Evolutionary conservation across 164 flowering plant genomes (phyloP).

Genomic region (Chloranthus sessilifolius): DNA sequence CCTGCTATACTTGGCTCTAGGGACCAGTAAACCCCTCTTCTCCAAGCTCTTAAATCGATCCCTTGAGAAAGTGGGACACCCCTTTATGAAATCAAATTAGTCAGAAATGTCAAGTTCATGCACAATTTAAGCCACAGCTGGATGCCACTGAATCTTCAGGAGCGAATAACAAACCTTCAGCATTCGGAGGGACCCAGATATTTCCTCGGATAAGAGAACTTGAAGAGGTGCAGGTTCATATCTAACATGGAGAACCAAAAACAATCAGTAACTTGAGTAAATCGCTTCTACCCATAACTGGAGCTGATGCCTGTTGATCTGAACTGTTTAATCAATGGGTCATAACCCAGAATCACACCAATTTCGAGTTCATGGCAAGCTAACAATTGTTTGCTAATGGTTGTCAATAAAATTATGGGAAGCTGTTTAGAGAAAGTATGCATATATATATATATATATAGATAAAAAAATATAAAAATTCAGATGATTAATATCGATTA

Average conservation of each 20-base stretch:
- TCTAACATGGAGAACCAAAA: constrained; percentile 40
- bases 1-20: constrained; percentile 52
- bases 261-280: too few relatives aligned
- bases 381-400: too few relatives aligned
- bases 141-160: neutral
- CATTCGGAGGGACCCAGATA: constrained; percentile 84
- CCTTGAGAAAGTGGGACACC: constrained; percentile 84
- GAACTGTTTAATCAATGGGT: too few relatives aligned
- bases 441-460: too few relatives aligned
- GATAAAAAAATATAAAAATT: too few relatives aligned
- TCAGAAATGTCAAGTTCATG: neutral
- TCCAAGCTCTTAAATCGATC: constrained; percentile 91
- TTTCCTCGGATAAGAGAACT: constrained; percentile 86
- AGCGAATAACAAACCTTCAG: constrained; percentile 49
- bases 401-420: too few relatives aligned
- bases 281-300: too few relatives aligned
- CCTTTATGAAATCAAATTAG: constrained; percentile 33
- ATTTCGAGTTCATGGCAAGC: too few relatives aligned
- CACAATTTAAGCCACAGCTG: neutral
- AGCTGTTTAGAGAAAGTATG: too few relatives aligned
- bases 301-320: too few relatives aligned
- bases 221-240: constrained; percentile 87
- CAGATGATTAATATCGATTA: too few relatives aligned
- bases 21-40: constrained; percentile 81
- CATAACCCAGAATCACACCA: too few relatives aligned